These are phyloP conservation scores for Zymoseptoria pseudotritici DNA, from an alignment of 2,329 filamentous ascomycete species.

Conservation along the genomic window DNA sequence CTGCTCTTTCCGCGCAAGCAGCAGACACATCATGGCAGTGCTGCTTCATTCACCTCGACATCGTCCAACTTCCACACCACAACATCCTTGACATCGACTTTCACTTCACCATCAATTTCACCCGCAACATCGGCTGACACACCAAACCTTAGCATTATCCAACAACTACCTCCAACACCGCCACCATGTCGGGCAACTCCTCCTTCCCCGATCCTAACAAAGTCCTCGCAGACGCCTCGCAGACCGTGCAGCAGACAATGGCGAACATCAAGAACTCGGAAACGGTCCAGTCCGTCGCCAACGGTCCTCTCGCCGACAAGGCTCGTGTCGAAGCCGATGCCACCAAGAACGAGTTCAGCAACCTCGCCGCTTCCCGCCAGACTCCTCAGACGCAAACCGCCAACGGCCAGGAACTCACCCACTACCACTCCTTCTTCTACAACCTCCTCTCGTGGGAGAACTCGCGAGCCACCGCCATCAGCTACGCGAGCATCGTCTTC, in stretches of 20 bases:
- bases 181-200: neutral
- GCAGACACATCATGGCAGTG: neutral
- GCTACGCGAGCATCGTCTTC: slow-evolving; percentile 48
- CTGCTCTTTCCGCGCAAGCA: neutral
- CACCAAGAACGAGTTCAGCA: slow-evolving; percentile 51
- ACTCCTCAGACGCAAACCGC: slow-evolving; percentile 48
- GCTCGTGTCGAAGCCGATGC: slow-evolving; percentile 50
- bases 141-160: slow-evolving; percentile 10
- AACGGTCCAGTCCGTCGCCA: slow-evolving; percentile 41
- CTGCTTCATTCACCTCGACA: neutral
- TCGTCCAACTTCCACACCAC: neutral
- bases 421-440: slow-evolving; percentile 62
- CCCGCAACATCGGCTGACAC: slow-evolving; percentile 9
- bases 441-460: slow-evolving; percentile 61
- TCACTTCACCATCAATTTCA: neutral
- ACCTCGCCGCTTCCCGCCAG: slow-evolving; percentile 48
- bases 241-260: slow-evolving; percentile 42
- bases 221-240: slow-evolving; percentile 37
- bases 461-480: slow-evolving; percentile 55
- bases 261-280: slow-evolving; percentile 43
- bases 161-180: slow-evolving; percentile 4
- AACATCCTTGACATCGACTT: neutral
- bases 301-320: slow-evolving; percentile 50
- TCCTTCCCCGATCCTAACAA: slow-evolving; percentile 11
- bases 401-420: slow-evolving; percentile 56